Conservation (phyloP, 768 basidiomycete species). For the Boletus rubropictus region DNA sequence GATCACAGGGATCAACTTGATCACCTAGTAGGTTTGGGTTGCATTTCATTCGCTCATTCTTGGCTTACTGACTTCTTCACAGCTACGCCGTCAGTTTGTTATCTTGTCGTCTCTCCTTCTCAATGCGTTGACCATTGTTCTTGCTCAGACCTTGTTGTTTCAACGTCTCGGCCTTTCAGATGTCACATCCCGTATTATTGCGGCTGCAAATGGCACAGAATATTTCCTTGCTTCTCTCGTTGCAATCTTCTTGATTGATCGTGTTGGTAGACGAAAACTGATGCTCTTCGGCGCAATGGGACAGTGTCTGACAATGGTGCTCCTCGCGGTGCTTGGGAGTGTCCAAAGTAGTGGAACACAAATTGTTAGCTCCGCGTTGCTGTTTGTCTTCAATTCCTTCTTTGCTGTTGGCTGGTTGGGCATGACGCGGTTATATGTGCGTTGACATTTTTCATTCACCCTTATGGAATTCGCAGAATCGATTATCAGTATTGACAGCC, state of each 20-base stretch:
- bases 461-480: not conserved
- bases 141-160: constrained; percentile 43
- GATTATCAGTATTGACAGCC: constrained; percentile 33
- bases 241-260: constrained; percentile 67
- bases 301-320: constrained; percentile 50
- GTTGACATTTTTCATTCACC: constrained; percentile 14
- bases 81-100: constrained; percentile 30
- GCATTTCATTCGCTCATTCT: not conserved
- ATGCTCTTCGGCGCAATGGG: constrained; percentile 68
- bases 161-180: constrained; percentile 55
- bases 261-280: constrained; percentile 64
- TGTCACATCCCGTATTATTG: constrained; percentile 54
- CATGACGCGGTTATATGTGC: constrained; percentile 65
- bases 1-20: constrained; percentile 62
- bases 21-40: constrained; percentile 49
- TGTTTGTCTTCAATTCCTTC: constrained; percentile 70
- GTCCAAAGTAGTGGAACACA: constrained; percentile 44
- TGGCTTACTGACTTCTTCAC: constrained; percentile 12
- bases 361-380: constrained; percentile 46
- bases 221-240: constrained; percentile 67
- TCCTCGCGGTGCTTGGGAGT: constrained; percentile 54
- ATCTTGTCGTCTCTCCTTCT: not conserved
- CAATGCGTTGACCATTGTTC: not conserved
- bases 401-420: constrained; percentile 68
- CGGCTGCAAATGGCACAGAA: constrained; percentile 67